A percentile compares a stretch with the other conserved stretches of the same genome.
Conservation (phyloP, 2,329 filamentous ascomycete species). For the Xylaria sp. region DNA sequence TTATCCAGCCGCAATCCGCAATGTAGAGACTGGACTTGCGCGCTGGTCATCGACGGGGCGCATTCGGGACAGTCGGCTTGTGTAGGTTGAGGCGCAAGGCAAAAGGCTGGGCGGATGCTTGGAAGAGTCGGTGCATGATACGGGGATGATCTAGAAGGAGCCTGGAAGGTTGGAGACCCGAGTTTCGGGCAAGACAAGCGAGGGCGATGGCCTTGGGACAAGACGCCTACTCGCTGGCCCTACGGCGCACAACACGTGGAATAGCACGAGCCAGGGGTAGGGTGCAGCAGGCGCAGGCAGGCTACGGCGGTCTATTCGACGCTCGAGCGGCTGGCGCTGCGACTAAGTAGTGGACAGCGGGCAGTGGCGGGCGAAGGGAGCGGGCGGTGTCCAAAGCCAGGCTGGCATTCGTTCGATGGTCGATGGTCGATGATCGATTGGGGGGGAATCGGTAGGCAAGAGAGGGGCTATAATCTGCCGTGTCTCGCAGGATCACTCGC, state of each 20-base stretch:
- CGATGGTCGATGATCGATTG: not conserved
- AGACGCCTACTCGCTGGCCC: constrained; percentile 30
- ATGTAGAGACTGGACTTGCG: constrained; percentile 38
- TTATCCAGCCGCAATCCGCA: constrained; percentile 42
- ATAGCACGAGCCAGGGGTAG: constrained; percentile 31
- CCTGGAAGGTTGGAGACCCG: constrained; percentile 33
- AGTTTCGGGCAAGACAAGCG: constrained; percentile 26
- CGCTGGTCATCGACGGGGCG: constrained; percentile 42
- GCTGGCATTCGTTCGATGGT: constrained; percentile 12
- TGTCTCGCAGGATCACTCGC: constrained; percentile 28
- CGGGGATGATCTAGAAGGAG: constrained; percentile 32
- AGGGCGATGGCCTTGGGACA: constrained; percentile 25
- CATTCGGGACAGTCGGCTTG: constrained; percentile 40
- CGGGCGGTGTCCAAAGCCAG: constrained; percentile 29
- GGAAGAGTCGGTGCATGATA: constrained; percentile 43
- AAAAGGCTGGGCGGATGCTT: constrained; percentile 37
- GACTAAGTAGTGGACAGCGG: constrained; percentile 15
- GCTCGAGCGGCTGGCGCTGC: constrained; percentile 18
- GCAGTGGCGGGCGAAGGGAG: constrained; percentile 20
- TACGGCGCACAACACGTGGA: constrained; percentile 37
- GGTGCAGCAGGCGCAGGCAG: constrained; percentile 33
- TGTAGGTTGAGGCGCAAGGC: constrained; percentile 30
- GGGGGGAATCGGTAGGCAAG: not conserved
- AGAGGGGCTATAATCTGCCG: constrained; percentile 16
- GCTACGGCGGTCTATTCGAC: constrained; percentile 30